phyloP scores from a whole-genome alignment of 1,284 basidiomycete species.

The Amylostereum areolatum region DNA sequence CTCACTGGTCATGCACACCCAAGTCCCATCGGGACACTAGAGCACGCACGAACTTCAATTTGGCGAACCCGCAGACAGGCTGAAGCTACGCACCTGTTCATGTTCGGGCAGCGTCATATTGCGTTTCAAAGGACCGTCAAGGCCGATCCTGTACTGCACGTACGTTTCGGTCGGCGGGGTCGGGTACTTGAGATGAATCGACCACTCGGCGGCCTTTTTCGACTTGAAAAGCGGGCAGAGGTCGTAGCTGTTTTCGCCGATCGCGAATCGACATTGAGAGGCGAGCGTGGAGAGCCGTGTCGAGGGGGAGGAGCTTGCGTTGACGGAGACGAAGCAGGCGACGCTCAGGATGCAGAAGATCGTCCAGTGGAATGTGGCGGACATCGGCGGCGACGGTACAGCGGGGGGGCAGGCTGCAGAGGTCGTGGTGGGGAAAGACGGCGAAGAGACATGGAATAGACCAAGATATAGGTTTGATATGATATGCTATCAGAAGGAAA shows the following conservation, averaged over 20 bases:
- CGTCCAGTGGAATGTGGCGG: no score
- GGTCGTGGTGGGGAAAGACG: no score
- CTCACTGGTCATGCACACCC: conserved; percentile 29
- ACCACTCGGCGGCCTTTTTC: conserved; percentile 14
- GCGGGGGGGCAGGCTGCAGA: no score
- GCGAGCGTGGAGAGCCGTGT: no score
- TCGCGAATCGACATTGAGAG: conserved; percentile 21
- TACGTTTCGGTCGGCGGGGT: conserved; percentile 28
- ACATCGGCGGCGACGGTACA: no score
- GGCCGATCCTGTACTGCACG: conserved; percentile 21
- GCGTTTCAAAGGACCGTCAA: conserved; percentile 20
- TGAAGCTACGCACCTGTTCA: conserved; percentile 20
- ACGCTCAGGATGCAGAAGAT: no score
- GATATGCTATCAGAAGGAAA: no score
- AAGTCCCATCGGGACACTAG: conserved; percentile 29
- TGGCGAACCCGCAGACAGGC: not conserved
- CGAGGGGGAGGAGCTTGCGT: not conserved
- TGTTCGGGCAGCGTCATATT: conserved; percentile 16
- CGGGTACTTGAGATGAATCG: conserved; percentile 15
- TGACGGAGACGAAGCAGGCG: not conserved
- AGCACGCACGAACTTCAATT: conserved; percentile 3
- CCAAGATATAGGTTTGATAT: no score
- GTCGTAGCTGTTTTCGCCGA: conserved; percentile 20
- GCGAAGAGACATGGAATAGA: no score
- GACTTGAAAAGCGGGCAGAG: conserved; percentile 25